A percentile compares a stretch with the other conserved stretches of the same genome.
Evolutionary conservation across 106 monocot species (phyloP).

Genomic region (Dioscorea zingiberensis): DNA sequence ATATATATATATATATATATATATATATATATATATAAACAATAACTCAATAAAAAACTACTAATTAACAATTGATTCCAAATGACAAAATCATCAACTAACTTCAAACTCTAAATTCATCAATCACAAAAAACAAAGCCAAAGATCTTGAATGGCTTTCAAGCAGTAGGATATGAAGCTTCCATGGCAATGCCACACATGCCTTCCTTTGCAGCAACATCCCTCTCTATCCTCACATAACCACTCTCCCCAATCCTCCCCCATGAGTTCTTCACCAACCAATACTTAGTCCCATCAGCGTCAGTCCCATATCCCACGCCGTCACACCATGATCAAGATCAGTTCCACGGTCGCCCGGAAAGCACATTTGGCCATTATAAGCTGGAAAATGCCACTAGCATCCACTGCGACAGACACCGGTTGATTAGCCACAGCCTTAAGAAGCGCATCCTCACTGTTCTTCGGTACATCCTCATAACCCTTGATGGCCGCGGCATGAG

Average conservation of each 20-base stretch:
- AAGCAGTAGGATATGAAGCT: constrained; percentile 2
- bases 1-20: too few species aligned
- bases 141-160: too few species aligned
- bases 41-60: too few species aligned
- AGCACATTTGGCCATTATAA: not conserved
- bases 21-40: too few species aligned
- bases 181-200: not conserved
- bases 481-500: not conserved
- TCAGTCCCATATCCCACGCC: not conserved
- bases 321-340: not conserved
- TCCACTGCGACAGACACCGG: not conserved
- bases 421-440: not conserved
- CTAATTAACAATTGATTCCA: too few species aligned
- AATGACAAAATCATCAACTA: too few species aligned
- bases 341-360: not conserved
- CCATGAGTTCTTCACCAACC: constrained; percentile 11
- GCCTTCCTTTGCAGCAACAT: not conserved
- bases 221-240: not conserved
- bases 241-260: not conserved
- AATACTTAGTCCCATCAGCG: not conserved
- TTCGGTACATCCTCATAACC: not conserved
- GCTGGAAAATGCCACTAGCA: not conserved
- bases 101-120: too few species aligned
- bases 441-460: too few species aligned
- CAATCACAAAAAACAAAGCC: too few species aligned